Conservation (phyloP, 768 basidiomycete species). For the Cystobasidium ongulense region DNA sequence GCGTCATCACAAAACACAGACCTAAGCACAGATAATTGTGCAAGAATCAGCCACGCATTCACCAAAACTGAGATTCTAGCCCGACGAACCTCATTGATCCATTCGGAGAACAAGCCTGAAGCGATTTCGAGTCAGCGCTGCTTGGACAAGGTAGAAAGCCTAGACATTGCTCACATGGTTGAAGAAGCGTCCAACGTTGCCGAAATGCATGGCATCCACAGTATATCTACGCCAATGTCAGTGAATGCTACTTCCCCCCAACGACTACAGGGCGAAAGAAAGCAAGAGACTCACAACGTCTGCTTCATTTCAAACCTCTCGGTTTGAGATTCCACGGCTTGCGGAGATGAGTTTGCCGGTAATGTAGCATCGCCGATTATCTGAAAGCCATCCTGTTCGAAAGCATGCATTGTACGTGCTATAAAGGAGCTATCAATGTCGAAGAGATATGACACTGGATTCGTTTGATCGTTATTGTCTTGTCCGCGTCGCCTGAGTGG, state of each 20-base stretch:
- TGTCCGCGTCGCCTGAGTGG: not conserved
- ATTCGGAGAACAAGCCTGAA: constrained; percentile 13
- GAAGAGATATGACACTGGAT: constrained; percentile 22
- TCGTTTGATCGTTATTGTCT: not conserved
- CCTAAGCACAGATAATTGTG: not conserved
- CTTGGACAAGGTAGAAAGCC: not conserved
- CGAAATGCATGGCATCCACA: constrained; percentile 20
- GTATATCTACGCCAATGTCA: not conserved
- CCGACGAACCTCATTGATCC: not conserved
- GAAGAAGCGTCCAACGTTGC: constrained; percentile 24
- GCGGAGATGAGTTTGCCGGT: not conserved
- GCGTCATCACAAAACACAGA: constrained; percentile 16
- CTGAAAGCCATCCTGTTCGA: constrained; percentile 1
- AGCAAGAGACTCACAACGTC: not conserved
- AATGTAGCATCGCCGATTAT: not conserved
- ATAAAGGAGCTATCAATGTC: constrained; percentile 6
- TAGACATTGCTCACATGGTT: constrained; percentile 13
- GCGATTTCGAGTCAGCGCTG: not conserved
- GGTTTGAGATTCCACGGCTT: not conserved
- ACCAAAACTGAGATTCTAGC: not conserved
- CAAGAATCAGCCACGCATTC: not conserved
- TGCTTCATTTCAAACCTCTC: not conserved
- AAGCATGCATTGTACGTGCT: not conserved
- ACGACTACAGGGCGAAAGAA: not conserved
- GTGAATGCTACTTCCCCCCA: not conserved